These are phyloP conservation scores for Oryza meridionalis DNA, from an alignment of 176 grass and related monocot genomes.

Conservation along the genomic window DNA sequence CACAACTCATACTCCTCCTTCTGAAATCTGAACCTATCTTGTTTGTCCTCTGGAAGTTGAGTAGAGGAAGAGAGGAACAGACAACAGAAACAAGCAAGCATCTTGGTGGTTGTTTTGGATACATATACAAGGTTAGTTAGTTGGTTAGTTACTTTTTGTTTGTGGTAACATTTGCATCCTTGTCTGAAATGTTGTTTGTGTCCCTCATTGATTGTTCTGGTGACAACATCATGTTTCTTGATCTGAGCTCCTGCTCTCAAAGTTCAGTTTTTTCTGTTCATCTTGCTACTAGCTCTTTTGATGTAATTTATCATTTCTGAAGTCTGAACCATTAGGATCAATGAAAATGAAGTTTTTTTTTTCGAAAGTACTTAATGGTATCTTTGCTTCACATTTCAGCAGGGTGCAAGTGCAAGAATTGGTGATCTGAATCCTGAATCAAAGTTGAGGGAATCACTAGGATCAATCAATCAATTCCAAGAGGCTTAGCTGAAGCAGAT, in stretches of 20 bases:
- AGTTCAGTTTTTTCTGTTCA: not conserved
- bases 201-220: not conserved
- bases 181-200: constrained; percentile 1
- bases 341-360: not conserved
- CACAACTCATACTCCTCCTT: too few relatives aligned
- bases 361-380: not conserved
- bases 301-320: not conserved
- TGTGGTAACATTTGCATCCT: not conserved
- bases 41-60: constrained; percentile 19
- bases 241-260: constrained; percentile 3
- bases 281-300: not conserved
- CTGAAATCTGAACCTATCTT: not conserved
- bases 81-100: not conserved
- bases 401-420: not conserved
- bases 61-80: constrained; percentile 11
- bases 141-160: not conserved
- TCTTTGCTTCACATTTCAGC: constrained; percentile 11
- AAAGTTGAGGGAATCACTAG: not conserved
- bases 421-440: not conserved
- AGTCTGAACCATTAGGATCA: not conserved
- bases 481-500: constrained; percentile 4
- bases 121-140: constrained; percentile 30
- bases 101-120: constrained; percentile 29
- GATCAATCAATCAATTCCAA: not conserved
- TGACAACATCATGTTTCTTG: constrained; percentile 17